Evolutionary conservation across 495 filamentous ascomycete species (phyloP), one percentile per base, ranked within the genome.

Genomic region (Talaromyces borbonicus): DNA sequence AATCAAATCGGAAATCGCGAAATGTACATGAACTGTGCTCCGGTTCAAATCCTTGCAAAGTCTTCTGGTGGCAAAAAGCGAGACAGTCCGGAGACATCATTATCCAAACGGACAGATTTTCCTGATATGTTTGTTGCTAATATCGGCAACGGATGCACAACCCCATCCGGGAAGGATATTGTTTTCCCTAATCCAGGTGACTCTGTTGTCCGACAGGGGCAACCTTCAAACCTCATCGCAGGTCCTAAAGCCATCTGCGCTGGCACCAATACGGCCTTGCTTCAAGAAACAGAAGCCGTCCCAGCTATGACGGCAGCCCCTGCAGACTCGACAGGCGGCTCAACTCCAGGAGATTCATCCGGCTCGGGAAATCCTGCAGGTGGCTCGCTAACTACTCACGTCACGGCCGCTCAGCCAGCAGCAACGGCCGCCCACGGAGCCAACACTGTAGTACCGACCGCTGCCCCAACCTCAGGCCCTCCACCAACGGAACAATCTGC

Each of bases 21-120:
- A 60, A 87, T 93, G 77, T 95, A 95, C 72, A 94, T 93, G 89
- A 87, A 90, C 73, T 96, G 90, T 48, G 84, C 82, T 5, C 75
- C 83, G 1, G 68, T 90, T 47, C 76, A 72, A 5, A 71, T 95
- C 52, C 56, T 60, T 0, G 72, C 71, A 4, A 78, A 75, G 42
- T 54, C 65, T 12, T 48, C 56, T 25, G 30, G 29, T 25, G 26
- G 30, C 23, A 58, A 53, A 26, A 73, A 72, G 61, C 37, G 46
- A n/a, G 49, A 66, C 59, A 26, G 56, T 58, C 5, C 26, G 37
- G 43, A 46, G 8, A 62, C 48, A 14, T 33, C 46, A 9, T 30
- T 47, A 12, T 24, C 15, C 25, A 69, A 65, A 50, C 66, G 67
- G 0, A 22, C 57, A 50, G 65, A 60, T 22, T 81, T 88, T 16